These are phyloP conservation scores for Cercospora sojina DNA, from an alignment of 2,329 filamentous ascomycete genomes.

Conservation along the genomic window DNA sequence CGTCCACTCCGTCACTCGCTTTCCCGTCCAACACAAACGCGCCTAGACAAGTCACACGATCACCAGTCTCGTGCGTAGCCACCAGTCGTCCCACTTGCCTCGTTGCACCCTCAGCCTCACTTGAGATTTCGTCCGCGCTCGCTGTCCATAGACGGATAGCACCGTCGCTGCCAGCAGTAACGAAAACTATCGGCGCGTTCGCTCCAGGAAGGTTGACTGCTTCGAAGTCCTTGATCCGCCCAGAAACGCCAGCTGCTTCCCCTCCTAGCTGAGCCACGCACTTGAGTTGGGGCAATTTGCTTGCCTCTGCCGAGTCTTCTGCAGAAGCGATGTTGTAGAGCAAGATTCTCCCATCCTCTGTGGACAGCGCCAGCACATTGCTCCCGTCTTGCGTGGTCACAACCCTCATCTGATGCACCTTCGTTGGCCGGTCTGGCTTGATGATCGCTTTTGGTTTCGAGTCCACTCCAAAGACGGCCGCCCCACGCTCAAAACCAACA, in stretches of 20 bases:
- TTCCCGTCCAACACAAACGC: conserved; percentile 71
- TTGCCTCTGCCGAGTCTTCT: conserved; percentile 28
- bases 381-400: conserved; percentile 46
- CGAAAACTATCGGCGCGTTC: conserved; percentile 55
- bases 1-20: conserved; percentile 21
- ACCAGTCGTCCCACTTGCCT: conserved; percentile 64
- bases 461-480: conserved; percentile 83
- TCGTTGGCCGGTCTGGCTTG: conserved; percentile 66
- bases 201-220: conserved; percentile 52
- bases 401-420: conserved; percentile 81
- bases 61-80: conserved; percentile 78
- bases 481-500: conserved; percentile 82
- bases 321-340: conserved; percentile 67
- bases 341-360: conserved; percentile 83
- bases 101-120: conserved; percentile 21
- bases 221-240: conserved; percentile 86
- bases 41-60: conserved; percentile 83
- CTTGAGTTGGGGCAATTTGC: conserved; percentile 31
- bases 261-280: conserved; percentile 78
- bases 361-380: conserved; percentile 69
- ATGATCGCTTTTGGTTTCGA: conserved; percentile 76
- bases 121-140: neutral
- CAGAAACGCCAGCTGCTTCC: conserved; percentile 56
- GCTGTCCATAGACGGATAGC: conserved; percentile 71
- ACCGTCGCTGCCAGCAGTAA: conserved; percentile 82